phyloP scores from a whole-genome alignment of 208 protist genomes.

The Entamoeba dispar region DNA sequence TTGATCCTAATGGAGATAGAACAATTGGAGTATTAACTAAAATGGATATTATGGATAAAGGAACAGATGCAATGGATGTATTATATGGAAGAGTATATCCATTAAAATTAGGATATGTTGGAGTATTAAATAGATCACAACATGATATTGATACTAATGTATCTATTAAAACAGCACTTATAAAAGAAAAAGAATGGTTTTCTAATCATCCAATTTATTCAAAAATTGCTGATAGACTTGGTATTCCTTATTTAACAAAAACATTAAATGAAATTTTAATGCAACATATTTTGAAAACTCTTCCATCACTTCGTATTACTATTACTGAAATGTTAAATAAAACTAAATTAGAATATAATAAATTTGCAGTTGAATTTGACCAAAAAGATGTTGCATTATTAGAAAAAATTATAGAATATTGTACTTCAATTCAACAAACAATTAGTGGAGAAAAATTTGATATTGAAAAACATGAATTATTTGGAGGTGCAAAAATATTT shows the following conservation, averaged over 20 bases:
- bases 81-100: background rate
- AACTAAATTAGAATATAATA: background rate
- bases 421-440: background rate
- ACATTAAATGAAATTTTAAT: conserved; percentile 18
- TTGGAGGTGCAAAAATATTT: conserved; percentile 21
- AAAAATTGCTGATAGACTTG: background rate
- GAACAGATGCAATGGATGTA: conserved; percentile 26
- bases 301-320: background rate
- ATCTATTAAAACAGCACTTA: background rate
- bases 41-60: conserved; percentile 86
- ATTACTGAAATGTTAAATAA: background rate
- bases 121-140: conserved; percentile 20
- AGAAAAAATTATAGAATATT: background rate
- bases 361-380: background rate
- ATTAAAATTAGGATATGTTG: conserved; percentile 20
- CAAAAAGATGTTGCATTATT: background rate
- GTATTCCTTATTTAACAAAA: conserved; percentile 15
- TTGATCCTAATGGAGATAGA: conserved; percentile 78
- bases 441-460: conserved; percentile 1
- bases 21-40: conserved; percentile 96
- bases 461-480: conserved; percentile 3
- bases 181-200: conserved; percentile 18
- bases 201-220: background rate
- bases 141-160: conserved; percentile 23
- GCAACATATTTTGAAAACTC: background rate